phyloP scores from a whole-genome alignment of 306 rosid species.

The Aeschynomene evenia region DNA sequence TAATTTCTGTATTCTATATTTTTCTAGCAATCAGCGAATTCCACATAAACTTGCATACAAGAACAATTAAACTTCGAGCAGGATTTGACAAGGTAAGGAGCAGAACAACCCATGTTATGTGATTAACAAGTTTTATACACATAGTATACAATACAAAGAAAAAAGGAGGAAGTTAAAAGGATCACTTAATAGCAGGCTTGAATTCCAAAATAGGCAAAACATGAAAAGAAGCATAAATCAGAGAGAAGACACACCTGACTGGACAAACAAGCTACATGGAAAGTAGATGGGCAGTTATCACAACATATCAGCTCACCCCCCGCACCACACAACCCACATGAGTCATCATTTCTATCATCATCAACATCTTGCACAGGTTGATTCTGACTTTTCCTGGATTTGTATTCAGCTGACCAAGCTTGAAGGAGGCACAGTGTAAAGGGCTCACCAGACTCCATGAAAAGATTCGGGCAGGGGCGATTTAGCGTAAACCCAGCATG shows the following conservation, averaged over 20 bases:
- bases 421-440: slow-evolving; percentile 92
- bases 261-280: slow-evolving; percentile 82
- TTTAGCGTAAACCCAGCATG: slow-evolving; percentile 79
- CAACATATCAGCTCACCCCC: slow-evolving; percentile 97
- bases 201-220: background rate
- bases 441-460: slow-evolving; percentile 84
- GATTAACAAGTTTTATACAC: background rate
- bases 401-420: slow-evolving; percentile 99
- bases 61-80: background rate
- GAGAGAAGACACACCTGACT: slow-evolving; percentile 62
- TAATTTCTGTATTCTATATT: slow-evolving; percentile 1
- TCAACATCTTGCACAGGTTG: slow-evolving; percentile 54
- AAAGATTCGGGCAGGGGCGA: slow-evolving; percentile 91
- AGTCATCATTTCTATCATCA: slow-evolving; percentile 86
- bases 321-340: slow-evolving; percentile 92
- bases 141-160: background rate
- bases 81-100: background rate
- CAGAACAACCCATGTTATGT: background rate
- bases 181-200: slow-evolving; percentile 15
- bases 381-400: slow-evolving; percentile 61
- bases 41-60: background rate
- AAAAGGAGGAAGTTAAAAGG: slow-evolving; percentile 1
- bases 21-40: slow-evolving; percentile 24
- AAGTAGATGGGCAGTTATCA: slow-evolving; percentile 95
- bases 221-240: slow-evolving; percentile 22